These are phyloP conservation scores for Sclerotinia sclerotiorum DNA, from an alignment of 2,329 filamentous ascomycete genomes.

Conservation along the genomic window DNA sequence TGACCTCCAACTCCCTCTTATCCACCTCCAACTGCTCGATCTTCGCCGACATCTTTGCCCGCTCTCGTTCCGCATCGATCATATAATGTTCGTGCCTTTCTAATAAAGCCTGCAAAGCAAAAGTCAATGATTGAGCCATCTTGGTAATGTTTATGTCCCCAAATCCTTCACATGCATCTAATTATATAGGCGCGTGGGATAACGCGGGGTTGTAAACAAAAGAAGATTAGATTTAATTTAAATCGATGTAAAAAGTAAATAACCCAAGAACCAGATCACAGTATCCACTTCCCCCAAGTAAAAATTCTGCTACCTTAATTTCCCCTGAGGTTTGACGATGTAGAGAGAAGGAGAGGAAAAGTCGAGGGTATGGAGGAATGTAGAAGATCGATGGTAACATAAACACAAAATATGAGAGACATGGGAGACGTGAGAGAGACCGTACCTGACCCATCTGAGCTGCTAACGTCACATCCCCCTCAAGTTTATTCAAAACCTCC, in stretches of 20 bases:
- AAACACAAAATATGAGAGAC: conserved; percentile 27
- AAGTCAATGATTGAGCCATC: conserved; percentile 60
- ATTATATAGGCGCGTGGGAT: conserved; percentile 11
- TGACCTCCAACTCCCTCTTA: conserved; percentile 71
- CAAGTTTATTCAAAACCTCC: conserved; percentile 73
- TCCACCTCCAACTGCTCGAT: conserved; percentile 52
- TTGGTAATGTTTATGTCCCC: neutral
- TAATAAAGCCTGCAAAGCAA: conserved; percentile 78
- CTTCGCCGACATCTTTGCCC: conserved; percentile 43
- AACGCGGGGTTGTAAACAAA: conserved; percentile 20
- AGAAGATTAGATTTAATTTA: conserved; percentile 21
- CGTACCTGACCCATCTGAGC: conserved; percentile 90
- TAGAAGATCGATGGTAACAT: conserved; percentile 23
- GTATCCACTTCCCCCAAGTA: conserved; percentile 16
- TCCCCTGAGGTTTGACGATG: conserved; percentile 1
- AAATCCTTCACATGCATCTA: neutral
- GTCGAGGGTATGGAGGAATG: conserved; percentile 13
- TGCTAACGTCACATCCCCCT: conserved; percentile 83
- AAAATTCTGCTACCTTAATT: conserved; percentile 19
- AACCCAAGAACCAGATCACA: conserved; percentile 3
- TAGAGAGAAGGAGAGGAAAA: neutral
- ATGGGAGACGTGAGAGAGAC: conserved; percentile 39
- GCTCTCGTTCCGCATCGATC: conserved; percentile 85
- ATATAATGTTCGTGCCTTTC: conserved; percentile 93
- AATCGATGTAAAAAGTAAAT: conserved; percentile 5